Percentiles rank a stretch among this genome's conserved stretches.
Evolutionary conservation across 495 filamentous ascomycete species (phyloP).

Genomic region (Penicillium lividum): DNA sequence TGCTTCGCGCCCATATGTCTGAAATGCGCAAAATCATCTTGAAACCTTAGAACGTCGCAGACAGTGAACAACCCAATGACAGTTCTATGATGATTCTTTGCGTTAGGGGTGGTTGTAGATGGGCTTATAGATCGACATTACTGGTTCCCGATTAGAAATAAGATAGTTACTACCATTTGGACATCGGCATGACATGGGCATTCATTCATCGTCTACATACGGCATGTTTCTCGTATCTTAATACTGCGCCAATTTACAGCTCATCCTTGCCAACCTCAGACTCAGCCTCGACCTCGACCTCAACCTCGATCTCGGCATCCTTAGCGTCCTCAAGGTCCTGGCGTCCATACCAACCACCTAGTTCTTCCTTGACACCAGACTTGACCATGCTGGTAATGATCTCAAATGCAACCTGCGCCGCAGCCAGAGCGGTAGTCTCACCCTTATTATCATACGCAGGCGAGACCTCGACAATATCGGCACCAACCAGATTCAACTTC

Average conservation of each 20-base stretch:
- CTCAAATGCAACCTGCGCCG: constrained; percentile 79
- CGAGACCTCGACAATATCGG: constrained; percentile 83
- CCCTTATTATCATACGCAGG: constrained; percentile 82
- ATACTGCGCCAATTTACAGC: constrained; percentile 30
- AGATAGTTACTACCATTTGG: neutral
- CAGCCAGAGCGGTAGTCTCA: constrained; percentile 83
- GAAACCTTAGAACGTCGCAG: constrained; percentile 25
- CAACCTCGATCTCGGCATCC: neutral
- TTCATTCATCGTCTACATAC: constrained; percentile 16
- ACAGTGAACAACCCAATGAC: constrained; percentile 21
- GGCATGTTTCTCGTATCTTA: constrained; percentile 21
- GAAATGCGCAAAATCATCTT: constrained; percentile 13
- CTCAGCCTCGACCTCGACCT: constrained; percentile 15
- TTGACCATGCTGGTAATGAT: constrained; percentile 81
- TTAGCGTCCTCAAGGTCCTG: constrained; percentile 19
- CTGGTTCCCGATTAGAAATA: neutral
- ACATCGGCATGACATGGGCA: constrained; percentile 1
- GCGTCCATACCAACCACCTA: constrained; percentile 48
- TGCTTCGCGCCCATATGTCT: constrained; percentile 6
- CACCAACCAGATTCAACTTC: constrained; percentile 69
- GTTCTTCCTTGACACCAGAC: constrained; percentile 51
- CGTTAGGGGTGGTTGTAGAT: neutral
- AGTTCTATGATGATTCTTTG: constrained; percentile 11
- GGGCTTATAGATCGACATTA: constrained; percentile 2
- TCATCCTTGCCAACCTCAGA: constrained; percentile 41